Evolutionary conservation across 2,329 filamentous ascomycete species (phyloP).

Genomic region (Akanthomyces dipterigenus): DNA sequence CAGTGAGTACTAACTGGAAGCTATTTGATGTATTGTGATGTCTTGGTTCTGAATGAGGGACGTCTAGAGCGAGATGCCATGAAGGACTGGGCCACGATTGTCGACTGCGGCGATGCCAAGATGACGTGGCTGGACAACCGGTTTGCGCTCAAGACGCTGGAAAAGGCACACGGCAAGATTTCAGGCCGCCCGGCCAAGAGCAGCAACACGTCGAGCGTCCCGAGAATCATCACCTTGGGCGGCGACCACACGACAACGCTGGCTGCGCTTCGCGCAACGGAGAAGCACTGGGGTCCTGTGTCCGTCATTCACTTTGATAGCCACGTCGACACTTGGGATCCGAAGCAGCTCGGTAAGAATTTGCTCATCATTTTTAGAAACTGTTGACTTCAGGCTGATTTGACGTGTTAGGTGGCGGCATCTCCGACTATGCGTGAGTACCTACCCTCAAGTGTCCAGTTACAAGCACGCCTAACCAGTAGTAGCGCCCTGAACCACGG

Average conservation of each 20-base stretch:
- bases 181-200: conserved; percentile 14
- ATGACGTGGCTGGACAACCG: conserved; percentile 19
- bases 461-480: neutral
- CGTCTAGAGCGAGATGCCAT: conserved; percentile 15
- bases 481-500: conserved; percentile 19
- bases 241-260: conserved; percentile 66
- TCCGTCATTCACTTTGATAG: conserved; percentile 64
- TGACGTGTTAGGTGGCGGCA: conserved; percentile 14
- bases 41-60: neutral
- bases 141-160: conserved; percentile 17
- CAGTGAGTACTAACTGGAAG: conserved; percentile 3
- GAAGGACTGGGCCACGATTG: conserved; percentile 58
- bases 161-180: conserved; percentile 17
- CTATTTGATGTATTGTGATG: neutral
- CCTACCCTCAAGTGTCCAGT: neutral
- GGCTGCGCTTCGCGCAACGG: conserved; percentile 57
- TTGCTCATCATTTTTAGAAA: neutral
- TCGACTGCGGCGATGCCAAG: conserved; percentile 68
- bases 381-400: neutral
- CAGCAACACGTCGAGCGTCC: conserved; percentile 11
- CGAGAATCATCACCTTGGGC: conserved; percentile 53
- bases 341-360: conserved; percentile 14
- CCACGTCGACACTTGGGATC: conserved; percentile 36
- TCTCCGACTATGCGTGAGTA: conserved; percentile 17
- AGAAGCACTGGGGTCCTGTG: conserved; percentile 52